Evolutionary conservation across 108 stramenopile genomes (phyloP), one percentile per base, ranked within the genome.

Genomic region (Fragilaria radians): DNA sequence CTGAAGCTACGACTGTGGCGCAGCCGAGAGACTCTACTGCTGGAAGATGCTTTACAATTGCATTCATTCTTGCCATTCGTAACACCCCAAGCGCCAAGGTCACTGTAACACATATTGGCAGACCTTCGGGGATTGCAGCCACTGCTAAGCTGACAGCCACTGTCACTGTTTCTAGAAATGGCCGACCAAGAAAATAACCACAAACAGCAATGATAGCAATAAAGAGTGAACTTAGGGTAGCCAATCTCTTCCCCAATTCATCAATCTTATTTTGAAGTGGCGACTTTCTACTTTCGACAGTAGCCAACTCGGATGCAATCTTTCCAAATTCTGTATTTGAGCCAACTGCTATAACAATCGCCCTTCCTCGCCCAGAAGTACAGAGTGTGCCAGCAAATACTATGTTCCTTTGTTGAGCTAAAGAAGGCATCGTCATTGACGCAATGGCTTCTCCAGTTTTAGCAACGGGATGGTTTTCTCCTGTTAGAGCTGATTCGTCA

Each of bases 61-160:
- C 96, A 54, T 89, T 86, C 19, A 73, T 63, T 56, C 76, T 54
- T 4, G 98, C 93, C 91, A 98, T 94, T 18, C 95, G 77, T 46
- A 94, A 66, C 5, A 96, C 95, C n/a, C 96, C 97, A 51, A 97
- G 64, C 1, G 96, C 92, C 60, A 95, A 66, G 0, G 91, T 93
- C 9, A 93, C 89, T 17, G 88, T 89, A 26, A 95, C 86, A 69
- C 95, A 95, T 19, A 95, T 87, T 0, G 95, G 95, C 52, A 96
- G 69, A 23, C 95, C 95, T 64, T 96, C 96, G 33, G 95, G 95
- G 54, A 98, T 96, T 19, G 97, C 97, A n/a, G 97, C 97, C 11
- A 98, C 97, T 4, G 95, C 97, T 21, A 98, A 73, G 65, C 95
- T 94, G n/a, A 99, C 97, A 2, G 96, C 98, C 25, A 97, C 94